Conservation (phyloP, 1,284 basidiomycete species). For the Ustilago shanxiensis region DNA sequence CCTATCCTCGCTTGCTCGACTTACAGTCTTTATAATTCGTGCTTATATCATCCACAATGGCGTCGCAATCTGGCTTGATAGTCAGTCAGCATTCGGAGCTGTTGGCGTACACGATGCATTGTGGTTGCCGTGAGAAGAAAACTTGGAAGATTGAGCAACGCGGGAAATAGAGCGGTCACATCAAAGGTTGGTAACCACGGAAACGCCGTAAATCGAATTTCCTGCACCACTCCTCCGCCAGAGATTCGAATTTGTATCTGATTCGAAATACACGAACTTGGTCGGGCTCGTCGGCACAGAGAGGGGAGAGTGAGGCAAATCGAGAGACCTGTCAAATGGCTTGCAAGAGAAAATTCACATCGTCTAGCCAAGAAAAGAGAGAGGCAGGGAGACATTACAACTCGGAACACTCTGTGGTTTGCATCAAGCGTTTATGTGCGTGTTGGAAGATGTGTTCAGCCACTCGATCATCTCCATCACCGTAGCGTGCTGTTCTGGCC, state of each 20-base stretch:
- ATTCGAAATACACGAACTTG: background rate
- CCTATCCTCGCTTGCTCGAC: too few relatives aligned
- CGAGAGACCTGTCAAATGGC: background rate
- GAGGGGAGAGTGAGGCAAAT: too few relatives aligned
- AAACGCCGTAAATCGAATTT: constrained; percentile 7
- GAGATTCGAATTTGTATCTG: too few relatives aligned
- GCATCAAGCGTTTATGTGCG: background rate
- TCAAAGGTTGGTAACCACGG: too few relatives aligned
- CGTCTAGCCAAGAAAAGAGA: constrained; percentile 6
- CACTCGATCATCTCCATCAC: constrained; percentile 1
- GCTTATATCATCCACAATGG: too few relatives aligned
- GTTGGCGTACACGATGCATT: background rate
- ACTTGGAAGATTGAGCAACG: background rate
- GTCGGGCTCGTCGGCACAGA: too few relatives aligned
- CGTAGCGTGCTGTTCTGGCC: background rate
- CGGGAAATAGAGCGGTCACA: constrained; percentile 2
- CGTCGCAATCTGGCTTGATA: too few relatives aligned
- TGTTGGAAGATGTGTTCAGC: constrained; percentile 9
- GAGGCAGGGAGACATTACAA: too few relatives aligned
- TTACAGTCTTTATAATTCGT: too few relatives aligned
- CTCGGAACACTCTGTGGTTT: background rate
- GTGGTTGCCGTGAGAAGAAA: constrained; percentile 1
- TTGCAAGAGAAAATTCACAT: constrained; percentile 6
- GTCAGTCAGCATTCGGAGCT: background rate
- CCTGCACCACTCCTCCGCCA: background rate